Base-by-base conservation (phyloP, 169 alveolate genomes). In the Eimeria brunetti region DNA sequence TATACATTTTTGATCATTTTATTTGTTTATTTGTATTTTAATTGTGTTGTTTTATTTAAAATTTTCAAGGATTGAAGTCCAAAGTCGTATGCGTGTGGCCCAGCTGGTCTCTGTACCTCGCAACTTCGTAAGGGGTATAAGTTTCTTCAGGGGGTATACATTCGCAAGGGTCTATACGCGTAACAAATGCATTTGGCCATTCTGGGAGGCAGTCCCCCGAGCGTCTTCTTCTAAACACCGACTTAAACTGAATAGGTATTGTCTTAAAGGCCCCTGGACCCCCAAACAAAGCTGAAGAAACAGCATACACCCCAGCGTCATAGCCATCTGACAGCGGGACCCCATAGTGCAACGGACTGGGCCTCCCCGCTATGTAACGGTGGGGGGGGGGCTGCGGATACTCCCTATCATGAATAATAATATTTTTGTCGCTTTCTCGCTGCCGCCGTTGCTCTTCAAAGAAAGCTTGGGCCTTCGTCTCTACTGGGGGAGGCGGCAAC, bases 121-220 rank as follows among this genome's bases (percentile, higher is more conserved):
- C 95, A 11, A 95, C 96, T 71, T 95, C 97, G 56, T 95, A 96
- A 4, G 97, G 97, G 56, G 95, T 96, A 84, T 73, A 95, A 33
- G 95, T 86, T 58, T 96, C 97, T 53, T 95, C 96, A 22, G 96
- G 96, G 16, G 91, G 89, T 18, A 80, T 69, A 60, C 97, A 95
- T 62, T 95, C 97, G 73, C 96, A 96, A 12, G 97, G 97, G 89
- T 96, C 97, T 33, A 95, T 94, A 49, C 97, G 85, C 30, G 96
- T 95, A 46, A 93, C 96, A 78, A 97, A 97, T 56, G 98, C 98
- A 84, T 97, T 97, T 67, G 98, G 96, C 98, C 98, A 97, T 85
- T 97, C 98, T 53, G 97, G 96, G 53, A 83, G 90, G 38, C 97
- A 88, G 94, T 97, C 98, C 33, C 98, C 98, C 44, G 93, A 60